A percentile compares a stretch with the other conserved stretches of the same genome.
phyloP scores from a whole-genome alignment of 305 asterid species.

The Nicotiana rustica region DNA sequence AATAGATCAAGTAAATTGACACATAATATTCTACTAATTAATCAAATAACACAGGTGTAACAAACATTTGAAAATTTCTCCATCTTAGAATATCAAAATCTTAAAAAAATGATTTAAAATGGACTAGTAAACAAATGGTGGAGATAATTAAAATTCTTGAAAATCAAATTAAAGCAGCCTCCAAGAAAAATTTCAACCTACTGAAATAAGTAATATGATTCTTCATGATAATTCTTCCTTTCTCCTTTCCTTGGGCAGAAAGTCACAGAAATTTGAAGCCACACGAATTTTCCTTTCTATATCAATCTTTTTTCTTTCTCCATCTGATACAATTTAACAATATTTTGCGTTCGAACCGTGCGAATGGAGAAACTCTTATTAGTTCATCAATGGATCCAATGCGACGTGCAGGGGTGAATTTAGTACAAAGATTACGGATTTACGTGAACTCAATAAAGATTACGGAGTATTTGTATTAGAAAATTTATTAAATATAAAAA shows the following conservation, averaged over 20 bases:
- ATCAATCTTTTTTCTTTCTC: no score
- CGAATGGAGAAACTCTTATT: no score
- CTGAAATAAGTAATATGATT: not conserved
- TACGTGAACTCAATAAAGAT: not conserved
- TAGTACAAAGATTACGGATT: no score
- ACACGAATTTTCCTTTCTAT: no score
- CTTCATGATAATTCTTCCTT: not conserved
- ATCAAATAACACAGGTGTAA: constrained; percentile 2
- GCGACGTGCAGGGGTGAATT: no score
- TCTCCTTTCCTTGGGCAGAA: not conserved
- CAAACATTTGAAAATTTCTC: not conserved
- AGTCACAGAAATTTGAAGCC: no score
- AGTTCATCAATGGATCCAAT: no score
- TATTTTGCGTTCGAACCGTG: no score
- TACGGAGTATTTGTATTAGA: not conserved
- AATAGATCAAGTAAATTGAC: not conserved
- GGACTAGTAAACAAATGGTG: not conserved
- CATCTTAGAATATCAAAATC: not conserved
- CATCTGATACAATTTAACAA: no score
- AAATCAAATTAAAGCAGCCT: not conserved
- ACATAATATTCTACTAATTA: not conserved
- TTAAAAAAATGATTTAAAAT: not conserved
- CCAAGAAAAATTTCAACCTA: constrained; percentile 10
- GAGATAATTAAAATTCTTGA: not conserved
- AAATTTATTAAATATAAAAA: not conserved